Percentiles rank a stretch among this genome's conserved stretches.
phyloP scores from a whole-genome alignment of 1,284 basidiomycete species.

The Hypsizygus ulmarius region DNA sequence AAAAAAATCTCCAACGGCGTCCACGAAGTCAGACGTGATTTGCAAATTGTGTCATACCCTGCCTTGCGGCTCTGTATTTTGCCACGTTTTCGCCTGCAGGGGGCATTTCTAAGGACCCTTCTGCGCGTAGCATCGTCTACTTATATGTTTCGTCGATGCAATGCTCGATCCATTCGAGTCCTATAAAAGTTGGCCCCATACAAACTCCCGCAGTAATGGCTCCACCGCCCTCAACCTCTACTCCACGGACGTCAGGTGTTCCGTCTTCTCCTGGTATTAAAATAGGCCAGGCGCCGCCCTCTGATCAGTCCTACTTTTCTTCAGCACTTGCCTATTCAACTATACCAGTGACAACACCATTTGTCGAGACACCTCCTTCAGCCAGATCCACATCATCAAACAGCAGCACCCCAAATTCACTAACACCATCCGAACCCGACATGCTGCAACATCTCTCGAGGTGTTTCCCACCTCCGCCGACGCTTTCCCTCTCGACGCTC shows the following conservation, averaged over 20 bases:
- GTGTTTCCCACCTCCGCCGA: conserved; percentile 17
- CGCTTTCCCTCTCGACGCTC: conserved; percentile 14
- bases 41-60: background rate
- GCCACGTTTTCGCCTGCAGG: conserved; percentile 12
- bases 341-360: conserved; percentile 15
- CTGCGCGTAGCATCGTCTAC: background rate
- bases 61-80: background rate
- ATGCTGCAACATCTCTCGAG: conserved; percentile 19
- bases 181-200: background rate
- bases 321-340: conserved; percentile 10
- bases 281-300: conserved; percentile 9
- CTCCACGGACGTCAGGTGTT: conserved; percentile 14
- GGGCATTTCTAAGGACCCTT: background rate
- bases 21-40: background rate
- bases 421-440: conserved; percentile 10
- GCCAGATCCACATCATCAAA: conserved; percentile 2
- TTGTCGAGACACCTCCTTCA: conserved; percentile 6
- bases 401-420: conserved; percentile 1
- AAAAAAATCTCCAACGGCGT: background rate
- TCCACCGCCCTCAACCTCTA: conserved; percentile 15
- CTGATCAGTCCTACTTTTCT: conserved; percentile 19
- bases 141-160: background rate
- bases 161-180: background rate
- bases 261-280: conserved; percentile 14
- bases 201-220: conserved; percentile 9